Conservation (phyloP, 805 yeast genomes). For the Yueomyces sp. region DNA sequence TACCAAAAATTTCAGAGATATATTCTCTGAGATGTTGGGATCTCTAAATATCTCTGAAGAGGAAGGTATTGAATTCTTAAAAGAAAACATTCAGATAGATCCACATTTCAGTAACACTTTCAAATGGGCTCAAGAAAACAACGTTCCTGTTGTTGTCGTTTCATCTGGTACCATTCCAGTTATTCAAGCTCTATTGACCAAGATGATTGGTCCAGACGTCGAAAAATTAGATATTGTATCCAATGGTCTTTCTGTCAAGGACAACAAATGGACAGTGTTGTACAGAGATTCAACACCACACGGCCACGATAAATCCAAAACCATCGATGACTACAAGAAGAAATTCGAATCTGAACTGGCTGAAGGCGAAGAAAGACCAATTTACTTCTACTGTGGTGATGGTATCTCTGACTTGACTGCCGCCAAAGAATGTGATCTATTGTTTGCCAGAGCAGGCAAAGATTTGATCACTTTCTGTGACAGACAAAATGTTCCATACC, state of each 20-base stretch:
- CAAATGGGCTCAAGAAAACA: slow-evolving; percentile 58
- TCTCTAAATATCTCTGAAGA: slow-evolving; percentile 66
- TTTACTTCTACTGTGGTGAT: slow-evolving; percentile 88
- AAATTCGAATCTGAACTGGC: slow-evolving; percentile 18
- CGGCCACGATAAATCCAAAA: slow-evolving; percentile 89
- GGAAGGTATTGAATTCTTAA: slow-evolving; percentile 62
- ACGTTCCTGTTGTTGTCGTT: slow-evolving; percentile 76
- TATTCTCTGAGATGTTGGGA: slow-evolving; percentile 72
- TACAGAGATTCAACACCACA: slow-evolving; percentile 76
- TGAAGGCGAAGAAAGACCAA: slow-evolving; percentile 35
- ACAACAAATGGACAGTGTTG: slow-evolving; percentile 65
- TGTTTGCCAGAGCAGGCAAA: slow-evolving; percentile 87
- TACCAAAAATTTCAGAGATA: slow-evolving; percentile 60
- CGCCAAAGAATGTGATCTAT: slow-evolving; percentile 84
- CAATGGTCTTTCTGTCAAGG: slow-evolving; percentile 51
- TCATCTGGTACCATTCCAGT: slow-evolving; percentile 92
- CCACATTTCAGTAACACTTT: slow-evolving; percentile 82
- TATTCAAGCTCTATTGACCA: slow-evolving; percentile 60
- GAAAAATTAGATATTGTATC: slow-evolving; percentile 67
- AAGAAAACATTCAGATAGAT: slow-evolving; percentile 60
- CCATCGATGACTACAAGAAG: slow-evolving; percentile 40
- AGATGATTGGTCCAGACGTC: slow-evolving; percentile 64
- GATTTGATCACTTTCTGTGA: slow-evolving; percentile 80
- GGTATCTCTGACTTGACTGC: slow-evolving; percentile 94
- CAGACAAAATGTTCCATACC: slow-evolving; percentile 68